A percentile compares a stretch with the other conserved stretches of the same genome.
phyloP scores from a whole-genome alignment of 2,329 filamentous ascomycete species.

The Pseudocercospora crystallina region DNA sequence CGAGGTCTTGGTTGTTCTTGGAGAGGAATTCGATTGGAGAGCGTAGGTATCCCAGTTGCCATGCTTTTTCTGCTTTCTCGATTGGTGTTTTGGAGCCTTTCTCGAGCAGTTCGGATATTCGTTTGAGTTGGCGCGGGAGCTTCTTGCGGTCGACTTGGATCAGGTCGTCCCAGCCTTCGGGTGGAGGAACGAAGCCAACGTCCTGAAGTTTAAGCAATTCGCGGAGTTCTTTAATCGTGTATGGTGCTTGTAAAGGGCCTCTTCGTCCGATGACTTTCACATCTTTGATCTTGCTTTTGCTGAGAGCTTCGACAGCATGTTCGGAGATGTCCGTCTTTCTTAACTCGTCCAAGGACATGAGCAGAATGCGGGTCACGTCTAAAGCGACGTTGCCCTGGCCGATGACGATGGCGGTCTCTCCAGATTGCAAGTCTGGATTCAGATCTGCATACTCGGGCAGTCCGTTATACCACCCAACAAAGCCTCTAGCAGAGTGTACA shows the following conservation, averaged over 20 bases:
- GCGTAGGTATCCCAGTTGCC: slow-evolving; percentile 85
- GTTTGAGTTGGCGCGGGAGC: slow-evolving; percentile 72
- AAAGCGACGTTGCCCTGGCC: slow-evolving; percentile 96
- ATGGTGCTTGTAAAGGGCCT: slow-evolving; percentile 80
- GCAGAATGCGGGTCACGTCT: slow-evolving; percentile 84
- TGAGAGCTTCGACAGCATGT: slow-evolving; percentile 72
- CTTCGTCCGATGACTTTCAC: slow-evolving; percentile 87
- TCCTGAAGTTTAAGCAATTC: slow-evolving; percentile 77
- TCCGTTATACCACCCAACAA: slow-evolving; percentile 98
- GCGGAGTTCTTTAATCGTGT: slow-evolving; percentile 91
- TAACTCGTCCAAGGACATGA: slow-evolving; percentile 72
- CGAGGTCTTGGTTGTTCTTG: slow-evolving; percentile 52
- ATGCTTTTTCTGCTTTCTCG: slow-evolving; percentile 61
- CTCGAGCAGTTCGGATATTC: slow-evolving; percentile 76
- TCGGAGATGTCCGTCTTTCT: slow-evolving; percentile 86
- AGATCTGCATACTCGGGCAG: slow-evolving; percentile 76
- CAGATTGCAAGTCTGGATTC: slow-evolving; percentile 69
- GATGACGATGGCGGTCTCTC: slow-evolving; percentile 82
- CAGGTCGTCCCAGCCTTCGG: slow-evolving; percentile 33
- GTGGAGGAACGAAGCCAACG: slow-evolving; percentile 66
- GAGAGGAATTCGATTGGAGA: slow-evolving; percentile 69
- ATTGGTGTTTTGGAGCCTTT: slow-evolving; percentile 65
- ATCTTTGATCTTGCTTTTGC: slow-evolving; percentile 70
- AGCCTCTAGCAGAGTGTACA: slow-evolving; percentile 84
- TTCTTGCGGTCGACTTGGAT: slow-evolving; percentile 57